Evolutionary conservation across 2,329 filamentous ascomycete genomes (phyloP).

Genomic region (Bipolaris zeicola): DNA sequence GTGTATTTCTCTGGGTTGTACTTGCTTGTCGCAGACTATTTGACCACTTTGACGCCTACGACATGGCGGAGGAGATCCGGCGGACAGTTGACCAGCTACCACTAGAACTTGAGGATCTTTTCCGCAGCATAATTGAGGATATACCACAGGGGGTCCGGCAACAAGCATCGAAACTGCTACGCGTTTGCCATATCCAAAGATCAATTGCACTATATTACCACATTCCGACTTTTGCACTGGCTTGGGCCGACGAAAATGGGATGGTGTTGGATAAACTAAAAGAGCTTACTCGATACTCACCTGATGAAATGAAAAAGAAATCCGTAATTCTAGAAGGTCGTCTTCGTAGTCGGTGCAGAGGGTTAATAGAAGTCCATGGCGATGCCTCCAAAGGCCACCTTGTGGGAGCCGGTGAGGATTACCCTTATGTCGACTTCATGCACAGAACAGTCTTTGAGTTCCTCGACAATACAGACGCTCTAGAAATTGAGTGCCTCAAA

Average conservation of each 20-base stretch:
- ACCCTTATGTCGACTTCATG: background rate
- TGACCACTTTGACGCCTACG: background rate
- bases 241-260: background rate
- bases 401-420: too few relatives aligned
- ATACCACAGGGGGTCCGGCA: background rate
- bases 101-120: background rate
- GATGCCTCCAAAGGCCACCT: background rate
- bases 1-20: conserved; percentile 1
- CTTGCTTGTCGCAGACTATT: conserved; percentile 1
- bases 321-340: background rate
- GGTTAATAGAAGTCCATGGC: background rate
- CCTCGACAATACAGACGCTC: background rate
- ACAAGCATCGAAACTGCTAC: background rate
- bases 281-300: background rate
- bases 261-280: background rate
- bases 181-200: background rate
- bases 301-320: background rate
- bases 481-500: background rate
- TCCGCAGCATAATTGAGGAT: background rate
- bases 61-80: background rate
- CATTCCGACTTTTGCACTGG: background rate
- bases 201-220: too few relatives aligned
- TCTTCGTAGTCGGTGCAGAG: conserved; percentile 1
- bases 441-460: conserved; percentile 1
- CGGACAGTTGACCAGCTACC: background rate